These are phyloP conservation scores for Chrysopogon serrulatus DNA, from an alignment of 176 grass and related monocot species.

Conservation along the genomic window DNA sequence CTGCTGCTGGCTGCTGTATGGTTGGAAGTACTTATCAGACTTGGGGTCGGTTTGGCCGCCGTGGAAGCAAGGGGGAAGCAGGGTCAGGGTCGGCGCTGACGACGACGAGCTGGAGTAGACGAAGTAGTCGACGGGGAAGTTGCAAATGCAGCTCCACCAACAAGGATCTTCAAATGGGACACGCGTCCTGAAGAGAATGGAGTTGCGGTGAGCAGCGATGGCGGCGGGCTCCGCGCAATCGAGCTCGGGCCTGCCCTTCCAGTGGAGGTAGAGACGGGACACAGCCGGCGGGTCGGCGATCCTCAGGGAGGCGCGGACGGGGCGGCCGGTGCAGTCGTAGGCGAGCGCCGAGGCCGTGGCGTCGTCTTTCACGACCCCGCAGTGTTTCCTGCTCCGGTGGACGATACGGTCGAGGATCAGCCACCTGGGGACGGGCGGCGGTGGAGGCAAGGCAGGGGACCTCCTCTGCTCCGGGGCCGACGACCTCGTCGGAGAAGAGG, in stretches of 20 bases:
- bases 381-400: not conserved
- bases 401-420: not conserved
- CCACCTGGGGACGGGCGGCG: not conserved
- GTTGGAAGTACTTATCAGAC: not conserved
- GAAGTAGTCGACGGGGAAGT: not conserved
- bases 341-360: not conserved
- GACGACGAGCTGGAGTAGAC: not conserved
- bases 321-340: not conserved
- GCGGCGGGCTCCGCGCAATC: rapidly evolving
- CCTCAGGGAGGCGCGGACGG: not conserved
- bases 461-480: not conserved
- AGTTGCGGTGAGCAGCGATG: slow-evolving; percentile 6
- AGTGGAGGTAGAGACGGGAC: slow-evolving; percentile 14
- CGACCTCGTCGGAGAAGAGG: not conserved
- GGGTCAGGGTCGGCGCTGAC: not conserved
- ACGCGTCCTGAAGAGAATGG: not conserved
- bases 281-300: not conserved
- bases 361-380: not conserved
- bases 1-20: not conserved
- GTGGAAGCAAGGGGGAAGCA: not conserved
- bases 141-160: rapidly evolving
- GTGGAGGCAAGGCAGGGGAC: not conserved
- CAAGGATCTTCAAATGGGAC: not conserved
- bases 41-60: not conserved
- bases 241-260: not conserved